phyloP scores from a whole-genome alignment of 2,329 filamentous ascomycete species.

The Chaetomiaceae sp. region DNA sequence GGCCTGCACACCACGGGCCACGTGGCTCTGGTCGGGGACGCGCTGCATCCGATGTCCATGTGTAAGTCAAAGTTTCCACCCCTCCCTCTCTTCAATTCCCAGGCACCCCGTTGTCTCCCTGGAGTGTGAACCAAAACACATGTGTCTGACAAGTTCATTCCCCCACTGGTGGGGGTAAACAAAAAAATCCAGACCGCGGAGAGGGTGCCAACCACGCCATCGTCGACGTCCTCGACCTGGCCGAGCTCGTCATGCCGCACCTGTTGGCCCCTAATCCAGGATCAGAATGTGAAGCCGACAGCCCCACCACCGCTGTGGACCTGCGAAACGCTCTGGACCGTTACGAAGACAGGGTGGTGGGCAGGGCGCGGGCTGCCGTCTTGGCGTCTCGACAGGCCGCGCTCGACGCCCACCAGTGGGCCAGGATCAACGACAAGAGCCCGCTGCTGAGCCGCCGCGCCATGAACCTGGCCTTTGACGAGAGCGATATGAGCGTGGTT shows the following conservation, averaged over 20 bases:
- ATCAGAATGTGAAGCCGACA: not conserved
- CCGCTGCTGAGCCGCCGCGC: conserved; percentile 38
- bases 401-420: conserved; percentile 50
- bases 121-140: too few relatives aligned
- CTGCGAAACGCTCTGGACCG: conserved; percentile 31
- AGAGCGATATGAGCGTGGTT: conserved; percentile 20
- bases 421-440: conserved; percentile 34
- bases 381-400: conserved; percentile 48
- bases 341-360: conserved; percentile 43
- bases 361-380: conserved; percentile 42
- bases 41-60: conserved; percentile 56
- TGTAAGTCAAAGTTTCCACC: too few relatives aligned
- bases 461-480: conserved; percentile 32
- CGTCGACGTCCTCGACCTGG: conserved; percentile 44
- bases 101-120: too few relatives aligned
- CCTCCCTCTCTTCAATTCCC: too few relatives aligned
- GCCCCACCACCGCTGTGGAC: not conserved
- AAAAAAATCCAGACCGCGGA: conserved; percentile 45
- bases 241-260: conserved; percentile 29
- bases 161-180: not conserved
- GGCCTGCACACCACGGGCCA: conserved; percentile 36
- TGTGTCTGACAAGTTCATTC: not conserved
- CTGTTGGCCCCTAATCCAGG: conserved; percentile 2
- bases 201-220: conserved; percentile 56
- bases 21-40: conserved; percentile 48